Evolutionary conservation across 2,329 filamentous ascomycete species (phyloP), one percentile per base, ranked within the genome.

Genomic region (Leptographium procerum): DNA sequence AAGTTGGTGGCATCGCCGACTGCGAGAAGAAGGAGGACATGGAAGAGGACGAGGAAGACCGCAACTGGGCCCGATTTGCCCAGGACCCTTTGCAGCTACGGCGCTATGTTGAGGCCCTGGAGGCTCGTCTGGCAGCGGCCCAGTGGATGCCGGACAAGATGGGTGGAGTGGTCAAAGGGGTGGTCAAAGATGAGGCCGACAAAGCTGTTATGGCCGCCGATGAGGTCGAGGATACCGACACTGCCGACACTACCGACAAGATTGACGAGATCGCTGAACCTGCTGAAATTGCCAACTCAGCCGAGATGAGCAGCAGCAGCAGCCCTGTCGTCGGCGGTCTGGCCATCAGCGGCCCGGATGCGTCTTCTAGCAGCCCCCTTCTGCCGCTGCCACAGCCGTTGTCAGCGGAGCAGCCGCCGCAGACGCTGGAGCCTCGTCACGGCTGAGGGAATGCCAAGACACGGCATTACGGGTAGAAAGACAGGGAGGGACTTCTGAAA

Each of bases 21-120:
- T n/a, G n/a, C n/a, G 50, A 14, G 4, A 19, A 14, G 14, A 33
- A 7, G 28, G n/a, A 8, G 19, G 8, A 24, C 19, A 34, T 9
- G 10, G n/a, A 28, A 19, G 16, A 54, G 34, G 43, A 26, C 50
- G 47, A 59, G 28, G 62, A 60, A 14, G 59, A 64, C 60, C 58
- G 63, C 58, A 59, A 64, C 47, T 67, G 65, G 65, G 52, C 62
- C 45, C 61, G 62, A 40, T 67, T 67, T 16, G 58, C 57, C n/a
- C 51, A 60, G 14, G 62, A 68, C 33, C 59, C 64, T 7, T 60
- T 59, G 14, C 63, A 59, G 58, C 59, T 68, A 48, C 62, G 66
- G 19, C 58, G 60, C 9, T 66, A 68, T 48, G 64, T 68, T 26
- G 65, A 67, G 59, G 43, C 59, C 3, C 62, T 68, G 11, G 65